Evolutionary conservation across 1,284 basidiomycete species (phyloP), one percentile per base, ranked within the genome.

Genomic region (Boletus sp.): DNA sequence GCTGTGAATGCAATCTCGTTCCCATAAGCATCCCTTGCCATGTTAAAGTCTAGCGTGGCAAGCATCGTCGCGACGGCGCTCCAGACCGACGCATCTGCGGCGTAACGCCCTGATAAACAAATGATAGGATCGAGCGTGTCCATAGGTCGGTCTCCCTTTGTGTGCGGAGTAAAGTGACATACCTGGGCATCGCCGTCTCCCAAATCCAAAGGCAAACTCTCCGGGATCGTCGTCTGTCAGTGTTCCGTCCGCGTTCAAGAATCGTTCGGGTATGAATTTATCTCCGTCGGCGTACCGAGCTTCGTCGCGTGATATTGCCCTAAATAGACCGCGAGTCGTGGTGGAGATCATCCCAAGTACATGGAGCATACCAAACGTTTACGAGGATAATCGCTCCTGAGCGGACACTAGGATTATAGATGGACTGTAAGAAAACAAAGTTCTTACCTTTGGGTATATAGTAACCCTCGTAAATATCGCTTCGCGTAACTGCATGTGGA

Each of bases 391-490:
- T 63, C 7, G 65, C 52, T 3, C 64, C 64, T 65, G 31, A 13
- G 13, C 9, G 31, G 17, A 21, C 0, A 19, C 13, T 40, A 37
- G 35, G 35, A 40, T 40, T 10, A 40, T 19, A 19, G 21, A 21
- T 40, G 21, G 8, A 40, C 10, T 19, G 21, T 19, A 79, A 9
- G 31, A 3, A 37, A 4, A 11, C 27, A 8, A 25, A 28, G 21
- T 3, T 44, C 54, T 16, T 40, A 60, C 69, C 71, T 58, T 71
- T 62, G 4, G 71, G 71, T 54, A 71, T 73, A n/a, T 57, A 61
- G 52, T 60, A 62, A 38, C 54, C 58, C 14, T 55, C 38, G 35
- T 73, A 68, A 11, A 70, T 27, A 55, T 71, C 64, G 21, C 31
- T 60, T 2, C 30, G 25, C 7, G 28, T 51, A 1, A 55, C 46